A percentile compares a stretch with the other conserved stretches of the same genome.
Conservation (phyloP, 495 filamentous ascomycete genomes). For the Aspergillus bridgeri region DNA sequence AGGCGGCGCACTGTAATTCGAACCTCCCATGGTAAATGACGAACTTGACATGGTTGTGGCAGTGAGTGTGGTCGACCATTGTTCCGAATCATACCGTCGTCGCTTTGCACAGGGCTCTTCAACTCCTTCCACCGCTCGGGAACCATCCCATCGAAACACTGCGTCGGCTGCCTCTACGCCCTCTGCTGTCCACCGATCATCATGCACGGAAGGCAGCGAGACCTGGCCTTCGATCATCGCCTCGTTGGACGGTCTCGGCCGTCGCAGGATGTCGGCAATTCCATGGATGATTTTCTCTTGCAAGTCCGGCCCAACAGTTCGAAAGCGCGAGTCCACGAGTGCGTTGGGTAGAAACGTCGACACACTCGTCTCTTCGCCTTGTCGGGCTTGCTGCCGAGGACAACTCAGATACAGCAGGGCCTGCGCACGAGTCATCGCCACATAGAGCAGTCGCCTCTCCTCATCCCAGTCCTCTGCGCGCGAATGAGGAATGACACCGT, state of each 20-base stretch:
- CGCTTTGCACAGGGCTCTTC: constrained; percentile 31
- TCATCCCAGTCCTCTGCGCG: constrained; percentile 86
- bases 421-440: constrained; percentile 96
- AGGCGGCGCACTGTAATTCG: constrained; percentile 31
- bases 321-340: constrained; percentile 47
- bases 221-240: constrained; percentile 46
- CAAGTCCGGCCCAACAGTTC: constrained; percentile 56
- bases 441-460: constrained; percentile 87
- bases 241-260: constrained; percentile 47
- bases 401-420: constrained; percentile 87
- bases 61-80: constrained; percentile 13
- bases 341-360: constrained; percentile 60
- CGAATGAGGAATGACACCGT: constrained; percentile 93
- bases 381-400: constrained; percentile 61
- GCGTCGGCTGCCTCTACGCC: constrained; percentile 49
- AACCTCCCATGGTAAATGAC: constrained; percentile 26
- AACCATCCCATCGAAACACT: constrained; percentile 33
- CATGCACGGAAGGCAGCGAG: constrained; percentile 50
- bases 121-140: constrained; percentile 16
- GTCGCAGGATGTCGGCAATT: constrained; percentile 61
- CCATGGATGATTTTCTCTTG: constrained; percentile 50
- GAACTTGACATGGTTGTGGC: constrained; percentile 23
- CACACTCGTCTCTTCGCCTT: constrained; percentile 56
- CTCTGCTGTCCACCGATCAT: constrained; percentile 61
- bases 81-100: constrained; percentile 30